These are phyloP conservation scores for Cucumis hystrix DNA, from an alignment of 306 rosid genomes.

Conservation along the genomic window DNA sequence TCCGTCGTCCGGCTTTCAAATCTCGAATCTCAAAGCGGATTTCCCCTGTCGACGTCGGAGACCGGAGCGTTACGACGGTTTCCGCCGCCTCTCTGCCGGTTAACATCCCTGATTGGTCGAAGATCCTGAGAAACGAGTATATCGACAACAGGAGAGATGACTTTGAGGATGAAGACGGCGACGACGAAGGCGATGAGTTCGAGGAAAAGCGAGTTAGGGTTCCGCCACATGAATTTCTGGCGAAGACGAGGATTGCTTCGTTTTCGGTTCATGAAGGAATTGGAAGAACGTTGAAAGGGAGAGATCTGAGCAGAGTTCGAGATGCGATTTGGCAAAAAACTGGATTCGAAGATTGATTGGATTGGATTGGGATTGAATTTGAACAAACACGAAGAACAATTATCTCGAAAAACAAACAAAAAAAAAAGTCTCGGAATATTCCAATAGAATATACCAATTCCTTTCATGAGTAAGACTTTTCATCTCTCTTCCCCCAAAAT, in stretches of 20 bases:
- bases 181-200: constrained; percentile 13
- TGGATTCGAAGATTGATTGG: constrained; percentile 61
- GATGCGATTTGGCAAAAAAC: constrained; percentile 86
- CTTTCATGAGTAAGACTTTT: not conserved
- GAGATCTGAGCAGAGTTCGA: constrained; percentile 77
- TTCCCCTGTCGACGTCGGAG: constrained; percentile 10
- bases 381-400: not conserved
- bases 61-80: constrained; percentile 9
- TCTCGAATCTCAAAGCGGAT: constrained; percentile 27
- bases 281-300: constrained; percentile 81
- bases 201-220: constrained; percentile 15
- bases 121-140: constrained; percentile 61
- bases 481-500: not conserved
- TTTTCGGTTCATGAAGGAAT: constrained; percentile 83
- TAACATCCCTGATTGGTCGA: constrained; percentile 81
- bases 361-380: constrained; percentile 7
- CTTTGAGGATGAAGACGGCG: constrained; percentile 11
- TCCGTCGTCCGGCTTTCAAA: constrained; percentile 10
- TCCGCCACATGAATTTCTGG: constrained; percentile 84
- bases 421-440: not conserved
- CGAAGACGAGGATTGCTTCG: constrained; percentile 62
- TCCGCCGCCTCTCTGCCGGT: constrained; percentile 50
- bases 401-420: no score
- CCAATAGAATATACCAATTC: not conserved
- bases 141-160: constrained; percentile 22